phyloP scores from a whole-genome alignment of 2,329 filamentous ascomycete genomes.

The Pseudocercospora crystallina region DNA sequence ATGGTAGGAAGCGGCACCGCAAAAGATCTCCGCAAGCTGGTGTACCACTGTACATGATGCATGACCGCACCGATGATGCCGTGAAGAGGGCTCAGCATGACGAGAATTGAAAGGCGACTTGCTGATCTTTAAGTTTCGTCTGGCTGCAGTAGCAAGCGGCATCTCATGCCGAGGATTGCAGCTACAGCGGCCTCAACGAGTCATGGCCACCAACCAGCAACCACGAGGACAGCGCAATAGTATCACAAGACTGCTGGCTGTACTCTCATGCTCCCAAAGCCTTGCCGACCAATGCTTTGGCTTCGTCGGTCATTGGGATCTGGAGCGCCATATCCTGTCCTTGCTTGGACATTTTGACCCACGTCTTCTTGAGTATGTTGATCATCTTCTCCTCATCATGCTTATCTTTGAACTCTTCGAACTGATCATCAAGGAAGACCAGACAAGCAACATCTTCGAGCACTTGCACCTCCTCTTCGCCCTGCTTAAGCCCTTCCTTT shows the following conservation, averaged over 20 bases:
- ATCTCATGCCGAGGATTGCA: conserved; percentile 2
- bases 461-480: conserved; percentile 67
- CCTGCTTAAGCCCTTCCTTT: conserved; percentile 69
- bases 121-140: conserved; percentile 10
- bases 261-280: conserved; percentile 49
- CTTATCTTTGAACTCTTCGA: conserved; percentile 73
- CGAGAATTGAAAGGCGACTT: too few species aligned
- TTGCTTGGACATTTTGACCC: conserved; percentile 69
- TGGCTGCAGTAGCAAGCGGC: conserved; percentile 14
- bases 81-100: too few species aligned
- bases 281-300: conserved; percentile 61
- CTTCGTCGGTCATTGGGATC: conserved; percentile 65
- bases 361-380: conserved; percentile 69
- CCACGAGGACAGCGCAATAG: not conserved
- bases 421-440: conserved; percentile 84
- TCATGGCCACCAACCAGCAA: not conserved
- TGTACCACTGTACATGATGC: too few species aligned
- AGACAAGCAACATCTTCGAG: conserved; percentile 85
- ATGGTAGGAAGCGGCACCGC: too few species aligned
- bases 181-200: conserved; percentile 3
- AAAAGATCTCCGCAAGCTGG: too few species aligned
- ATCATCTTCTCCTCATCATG: conserved; percentile 77
- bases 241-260: not conserved
- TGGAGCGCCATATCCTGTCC: conserved; percentile 65
- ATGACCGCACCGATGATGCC: too few species aligned